phyloP scores from a whole-genome alignment of 2,329 filamentous ascomycete species.

The Talaromyces sp. region DNA sequence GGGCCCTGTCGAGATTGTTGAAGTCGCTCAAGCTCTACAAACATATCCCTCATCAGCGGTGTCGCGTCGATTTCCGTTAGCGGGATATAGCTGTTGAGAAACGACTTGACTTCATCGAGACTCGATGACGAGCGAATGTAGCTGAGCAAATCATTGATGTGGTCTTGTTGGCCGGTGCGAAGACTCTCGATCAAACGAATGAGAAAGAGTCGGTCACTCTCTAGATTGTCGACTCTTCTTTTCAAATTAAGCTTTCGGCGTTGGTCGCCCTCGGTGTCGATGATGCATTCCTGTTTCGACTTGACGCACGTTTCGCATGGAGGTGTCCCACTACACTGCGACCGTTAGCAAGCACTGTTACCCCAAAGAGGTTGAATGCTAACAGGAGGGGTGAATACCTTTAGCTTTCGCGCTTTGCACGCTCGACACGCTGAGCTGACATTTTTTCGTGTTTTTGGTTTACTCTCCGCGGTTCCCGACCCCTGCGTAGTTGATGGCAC shows the following conservation, averaged over 20 bases:
- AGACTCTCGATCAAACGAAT: constrained; percentile 11
- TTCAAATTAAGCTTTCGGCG: constrained; percentile 18
- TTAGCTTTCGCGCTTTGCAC: constrained; percentile 15
- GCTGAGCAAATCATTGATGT: constrained; percentile 1
- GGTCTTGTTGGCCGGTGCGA: background rate
- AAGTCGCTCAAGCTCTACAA: background rate
- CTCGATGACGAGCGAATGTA: constrained; percentile 4
- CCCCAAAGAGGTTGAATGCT: background rate
- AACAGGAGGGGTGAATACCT: background rate
- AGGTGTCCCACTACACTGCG: constrained; percentile 14
- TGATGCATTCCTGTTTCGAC: constrained; percentile 14
- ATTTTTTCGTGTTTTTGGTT: constrained; percentile 13
- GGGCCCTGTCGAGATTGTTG: background rate
- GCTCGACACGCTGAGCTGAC: constrained; percentile 15
- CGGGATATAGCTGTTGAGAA: background rate
- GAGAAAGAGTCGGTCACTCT: constrained; percentile 11
- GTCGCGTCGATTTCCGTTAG: background rate
- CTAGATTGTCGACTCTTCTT: constrained; percentile 13
- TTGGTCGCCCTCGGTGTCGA: constrained; percentile 16
- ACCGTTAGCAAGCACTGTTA: background rate
- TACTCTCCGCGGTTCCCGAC: background rate
- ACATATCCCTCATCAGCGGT: background rate
- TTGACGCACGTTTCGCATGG: constrained; percentile 15
- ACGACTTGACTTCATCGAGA: constrained; percentile 4
- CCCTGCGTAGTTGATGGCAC: background rate